Conservation (phyloP, 352 stramenopile genomes). For the Aphanomyces cochlioides region DNA sequence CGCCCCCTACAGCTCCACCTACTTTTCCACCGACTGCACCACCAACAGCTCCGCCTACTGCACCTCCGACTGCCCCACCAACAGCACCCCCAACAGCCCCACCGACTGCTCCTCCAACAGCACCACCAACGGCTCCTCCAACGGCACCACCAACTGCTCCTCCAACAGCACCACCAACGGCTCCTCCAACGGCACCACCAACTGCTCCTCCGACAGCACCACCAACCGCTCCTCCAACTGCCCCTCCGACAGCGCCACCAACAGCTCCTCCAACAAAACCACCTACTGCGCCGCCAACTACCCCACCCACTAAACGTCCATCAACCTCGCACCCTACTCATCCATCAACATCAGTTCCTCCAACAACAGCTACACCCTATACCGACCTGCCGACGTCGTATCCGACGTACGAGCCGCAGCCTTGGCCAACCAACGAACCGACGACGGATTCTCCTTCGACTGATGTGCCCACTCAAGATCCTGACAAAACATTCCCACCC, state of each 20-base stretch:
- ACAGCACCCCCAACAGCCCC: background rate
- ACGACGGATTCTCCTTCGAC: background rate
- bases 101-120: background rate
- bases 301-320: background rate
- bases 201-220: background rate
- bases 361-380: background rate
- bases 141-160: background rate
- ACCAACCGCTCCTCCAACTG: background rate
- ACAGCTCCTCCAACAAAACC: background rate
- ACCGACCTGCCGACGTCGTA: background rate
- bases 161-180: background rate
- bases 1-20: background rate
- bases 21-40: background rate
- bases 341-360: background rate
- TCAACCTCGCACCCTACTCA: background rate
- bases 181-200: background rate
- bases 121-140: background rate
- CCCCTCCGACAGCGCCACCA: background rate
- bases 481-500: background rate
- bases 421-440: background rate
- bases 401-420: background rate
- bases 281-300: background rate
- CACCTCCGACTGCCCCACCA: background rate
- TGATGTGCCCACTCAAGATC: background rate
- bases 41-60: background rate